Percentiles rank a stretch among this genome's conserved stretches.
These are phyloP conservation scores for Asterella californica DNA, from an alignment of 225 moss, liverwort and hornwort species.

Conservation along the genomic window DNA sequence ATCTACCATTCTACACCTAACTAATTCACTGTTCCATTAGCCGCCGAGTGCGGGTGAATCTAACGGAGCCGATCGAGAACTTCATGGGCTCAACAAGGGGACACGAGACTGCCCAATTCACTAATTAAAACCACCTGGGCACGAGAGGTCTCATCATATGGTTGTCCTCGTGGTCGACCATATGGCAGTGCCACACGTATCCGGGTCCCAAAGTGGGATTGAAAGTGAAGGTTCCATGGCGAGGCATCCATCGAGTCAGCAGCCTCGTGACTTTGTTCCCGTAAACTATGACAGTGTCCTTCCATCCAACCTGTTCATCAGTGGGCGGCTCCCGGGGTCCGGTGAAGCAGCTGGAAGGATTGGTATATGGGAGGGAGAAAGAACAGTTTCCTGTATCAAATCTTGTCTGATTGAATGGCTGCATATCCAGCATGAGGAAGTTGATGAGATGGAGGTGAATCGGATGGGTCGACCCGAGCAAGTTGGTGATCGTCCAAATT, in stretches of 20 bases:
- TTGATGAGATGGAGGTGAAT: neutral
- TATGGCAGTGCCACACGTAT: slow-evolving; percentile 64
- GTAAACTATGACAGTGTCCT: slow-evolving; percentile 47
- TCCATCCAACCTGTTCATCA: slow-evolving; percentile 43
- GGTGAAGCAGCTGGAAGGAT: slow-evolving; percentile 25
- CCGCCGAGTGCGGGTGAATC: too few species aligned
- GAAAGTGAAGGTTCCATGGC: slow-evolving; percentile 31
- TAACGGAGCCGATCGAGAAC: too few species aligned
- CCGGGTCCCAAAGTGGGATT: slow-evolving; percentile 48
- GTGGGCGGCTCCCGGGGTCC: neutral
- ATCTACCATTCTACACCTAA: too few species aligned
- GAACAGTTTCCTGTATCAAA: slow-evolving; percentile 10
- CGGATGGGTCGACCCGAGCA: neutral
- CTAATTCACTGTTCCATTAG: too few species aligned
- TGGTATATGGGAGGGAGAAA: neutral
- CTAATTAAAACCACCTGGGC: too few species aligned
- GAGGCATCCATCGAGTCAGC: slow-evolving; percentile 37
- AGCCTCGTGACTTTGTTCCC: slow-evolving; percentile 50
- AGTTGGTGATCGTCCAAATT: neutral
- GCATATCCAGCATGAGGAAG: neutral
- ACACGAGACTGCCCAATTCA: too few species aligned
- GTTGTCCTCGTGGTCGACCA: slow-evolving; percentile 48
- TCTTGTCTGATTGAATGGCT: neutral
- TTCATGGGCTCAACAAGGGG: too few species aligned
- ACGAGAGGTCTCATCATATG: slow-evolving; percentile 45